phyloP scores from a whole-genome alignment of 2,329 filamentous ascomycete species.

The Paracoccidioides brasiliensis region DNA sequence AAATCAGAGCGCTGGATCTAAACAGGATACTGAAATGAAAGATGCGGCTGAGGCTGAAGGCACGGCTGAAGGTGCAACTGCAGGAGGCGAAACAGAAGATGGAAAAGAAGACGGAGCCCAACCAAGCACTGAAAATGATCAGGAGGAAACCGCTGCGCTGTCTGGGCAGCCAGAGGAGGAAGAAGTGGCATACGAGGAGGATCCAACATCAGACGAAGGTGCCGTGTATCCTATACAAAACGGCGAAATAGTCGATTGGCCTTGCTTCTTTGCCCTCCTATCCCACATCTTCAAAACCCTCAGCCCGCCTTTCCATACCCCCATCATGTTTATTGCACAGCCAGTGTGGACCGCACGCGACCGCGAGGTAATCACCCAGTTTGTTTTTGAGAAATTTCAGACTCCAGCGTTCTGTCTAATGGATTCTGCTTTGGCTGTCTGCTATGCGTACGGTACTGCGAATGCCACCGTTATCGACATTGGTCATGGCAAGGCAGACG shows the following conservation, averaged over 20 bases:
- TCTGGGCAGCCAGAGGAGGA: constrained; percentile 25
- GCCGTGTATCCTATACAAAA: constrained; percentile 75
- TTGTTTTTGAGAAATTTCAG: constrained; percentile 95
- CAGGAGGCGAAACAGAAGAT: constrained; percentile 6
- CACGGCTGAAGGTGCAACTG: not conserved
- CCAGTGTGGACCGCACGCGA: constrained; percentile 84
- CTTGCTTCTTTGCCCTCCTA: constrained; percentile 83
- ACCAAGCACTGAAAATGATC: constrained; percentile 10
- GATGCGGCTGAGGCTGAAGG: constrained; percentile 22
- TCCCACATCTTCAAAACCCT: constrained; percentile 83
- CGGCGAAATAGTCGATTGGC: constrained; percentile 79
- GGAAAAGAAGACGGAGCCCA: constrained; percentile 14
- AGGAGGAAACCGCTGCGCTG: constrained; percentile 11
- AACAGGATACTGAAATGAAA: constrained; percentile 34
- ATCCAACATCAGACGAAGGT: constrained; percentile 73
- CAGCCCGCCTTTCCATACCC: constrained; percentile 85
- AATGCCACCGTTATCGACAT: constrained; percentile 83
- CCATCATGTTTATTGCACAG: constrained; percentile 78
- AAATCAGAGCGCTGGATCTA: constrained; percentile 19
- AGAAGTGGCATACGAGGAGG: constrained; percentile 65
- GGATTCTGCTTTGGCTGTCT: constrained; percentile 74
- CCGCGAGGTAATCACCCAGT: constrained; percentile 76
- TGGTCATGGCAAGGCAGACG: constrained; percentile 80
- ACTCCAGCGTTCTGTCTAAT: constrained; percentile 84
- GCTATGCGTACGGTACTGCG: constrained; percentile 65